Percentiles rank a stretch among this genome's conserved stretches.
phyloP scores from a whole-genome alignment of 805 yeast species.

The Saturnispora dispora region DNA sequence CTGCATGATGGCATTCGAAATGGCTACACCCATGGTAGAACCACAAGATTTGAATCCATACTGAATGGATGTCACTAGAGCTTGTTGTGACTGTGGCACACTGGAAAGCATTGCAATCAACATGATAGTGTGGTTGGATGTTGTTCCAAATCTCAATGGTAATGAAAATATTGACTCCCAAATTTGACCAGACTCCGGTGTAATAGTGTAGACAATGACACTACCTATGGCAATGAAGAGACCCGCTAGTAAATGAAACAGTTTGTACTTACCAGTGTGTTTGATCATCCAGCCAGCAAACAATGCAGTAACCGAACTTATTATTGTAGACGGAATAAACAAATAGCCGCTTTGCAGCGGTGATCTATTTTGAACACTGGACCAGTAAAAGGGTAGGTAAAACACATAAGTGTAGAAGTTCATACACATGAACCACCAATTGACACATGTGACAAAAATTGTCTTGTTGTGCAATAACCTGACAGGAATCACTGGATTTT shows the following conservation, averaged over 20 bases:
- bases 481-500: slow-evolving; percentile 57
- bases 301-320: slow-evolving; percentile 57
- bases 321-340: slow-evolving; percentile 48
- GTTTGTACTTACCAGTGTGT: slow-evolving; percentile 53
- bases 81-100: slow-evolving; percentile 59
- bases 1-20: slow-evolving; percentile 39
- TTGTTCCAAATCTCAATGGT: slow-evolving; percentile 55
- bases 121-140: slow-evolving; percentile 59
- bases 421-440: slow-evolving; percentile 65
- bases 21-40: slow-evolving; percentile 41
- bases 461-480: slow-evolving; percentile 46
- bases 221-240: slow-evolving; percentile 39
- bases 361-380: slow-evolving; percentile 15
- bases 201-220: slow-evolving; percentile 22
- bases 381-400: slow-evolving; percentile 57
- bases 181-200: slow-evolving; percentile 13
- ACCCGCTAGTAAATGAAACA: slow-evolving; percentile 35
- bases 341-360: slow-evolving; percentile 30
- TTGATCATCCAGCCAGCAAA: slow-evolving; percentile 59
- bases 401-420: slow-evolving; percentile 50
- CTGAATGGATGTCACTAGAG: slow-evolving; percentile 79
- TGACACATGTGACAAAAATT: slow-evolving; percentile 52
- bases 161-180: slow-evolving; percentile 36
- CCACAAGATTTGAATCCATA: slow-evolving; percentile 55
- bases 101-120: slow-evolving; percentile 66